These are phyloP conservation scores for Claviceps sp. DNA, from an alignment of 2,329 filamentous ascomycete genomes.

Conservation along the genomic window DNA sequence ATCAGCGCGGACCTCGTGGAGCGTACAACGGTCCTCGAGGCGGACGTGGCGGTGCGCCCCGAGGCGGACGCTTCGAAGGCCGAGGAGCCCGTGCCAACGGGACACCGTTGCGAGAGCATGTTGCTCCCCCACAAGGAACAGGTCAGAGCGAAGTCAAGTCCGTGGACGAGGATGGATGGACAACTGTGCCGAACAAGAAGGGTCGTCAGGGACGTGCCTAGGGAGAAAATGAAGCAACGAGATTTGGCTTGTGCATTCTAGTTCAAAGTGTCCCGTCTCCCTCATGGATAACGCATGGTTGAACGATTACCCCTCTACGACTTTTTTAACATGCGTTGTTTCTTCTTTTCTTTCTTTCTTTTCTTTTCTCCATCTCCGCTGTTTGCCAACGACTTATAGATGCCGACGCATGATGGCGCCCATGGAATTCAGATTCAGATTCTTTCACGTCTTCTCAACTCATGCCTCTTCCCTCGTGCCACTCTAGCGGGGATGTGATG, in stretches of 20 bases:
- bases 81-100: constrained; percentile 36
- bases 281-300: background rate
- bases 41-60: constrained; percentile 18
- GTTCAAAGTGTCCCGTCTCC: background rate
- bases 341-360: background rate
- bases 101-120: constrained; percentile 22
- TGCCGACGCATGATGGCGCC: constrained; percentile 17
- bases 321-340: constrained; percentile 16
- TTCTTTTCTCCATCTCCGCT: background rate
- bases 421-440: constrained; percentile 8
- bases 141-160: constrained; percentile 17
- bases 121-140: constrained; percentile 17
- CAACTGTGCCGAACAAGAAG: constrained; percentile 34
- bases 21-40: constrained; percentile 29
- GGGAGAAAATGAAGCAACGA: constrained; percentile 13
- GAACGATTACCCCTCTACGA: constrained; percentile 2
- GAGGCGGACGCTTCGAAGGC: constrained; percentile 30
- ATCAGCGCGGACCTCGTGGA: constrained; percentile 30
- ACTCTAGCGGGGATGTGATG: background rate
- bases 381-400: constrained; percentile 18
- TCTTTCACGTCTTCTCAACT: constrained; percentile 4
- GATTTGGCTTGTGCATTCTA: constrained; percentile 19
- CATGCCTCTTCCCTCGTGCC: background rate
- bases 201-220: constrained; percentile 21
- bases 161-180: constrained; percentile 50